Percentiles rank a stretch among this genome's conserved stretches.
Evolutionary conservation across 2,329 filamentous ascomycete species (phyloP).

Genomic region (Orbilia oligospora): DNA sequence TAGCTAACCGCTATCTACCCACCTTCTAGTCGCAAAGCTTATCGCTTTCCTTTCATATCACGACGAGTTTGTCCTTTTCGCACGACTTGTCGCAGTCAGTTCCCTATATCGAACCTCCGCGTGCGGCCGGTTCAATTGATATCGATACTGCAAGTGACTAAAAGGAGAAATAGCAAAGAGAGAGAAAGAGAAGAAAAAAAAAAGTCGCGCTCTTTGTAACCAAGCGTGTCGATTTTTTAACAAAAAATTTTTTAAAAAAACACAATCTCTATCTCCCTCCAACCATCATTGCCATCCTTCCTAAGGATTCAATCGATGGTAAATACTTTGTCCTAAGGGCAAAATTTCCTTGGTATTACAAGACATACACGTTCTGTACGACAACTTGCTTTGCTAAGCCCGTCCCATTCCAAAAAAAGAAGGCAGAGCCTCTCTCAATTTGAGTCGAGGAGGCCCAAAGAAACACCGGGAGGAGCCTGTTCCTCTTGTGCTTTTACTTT

Average conservation of each 20-base stretch:
- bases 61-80: constrained; percentile 51
- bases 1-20: constrained; percentile 21
- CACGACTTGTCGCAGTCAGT: constrained; percentile 44
- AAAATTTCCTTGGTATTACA: constrained; percentile 53
- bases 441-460: constrained; percentile 55
- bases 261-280: constrained; percentile 1
- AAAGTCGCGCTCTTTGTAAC: constrained; percentile 59
- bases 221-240: constrained; percentile 55
- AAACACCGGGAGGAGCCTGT: constrained; percentile 54
- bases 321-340: constrained; percentile 31
- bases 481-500: constrained; percentile 52
- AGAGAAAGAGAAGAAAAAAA: not conserved
- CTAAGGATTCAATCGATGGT: constrained; percentile 29
- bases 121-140: constrained; percentile 60
- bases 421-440: constrained; percentile 55
- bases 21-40: constrained; percentile 22
- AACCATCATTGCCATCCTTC: constrained; percentile 20
- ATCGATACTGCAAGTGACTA: constrained; percentile 43
- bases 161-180: constrained; percentile 17
- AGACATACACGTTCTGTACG: constrained; percentile 59
- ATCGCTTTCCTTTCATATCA: constrained; percentile 36
- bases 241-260: not conserved
- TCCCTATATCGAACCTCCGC: constrained; percentile 51
- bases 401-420: constrained; percentile 40
- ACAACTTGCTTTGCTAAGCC: constrained; percentile 52